phyloP scores from a whole-genome alignment of 495 filamentous ascomycete species.

The Tuber magnatum region DNA sequence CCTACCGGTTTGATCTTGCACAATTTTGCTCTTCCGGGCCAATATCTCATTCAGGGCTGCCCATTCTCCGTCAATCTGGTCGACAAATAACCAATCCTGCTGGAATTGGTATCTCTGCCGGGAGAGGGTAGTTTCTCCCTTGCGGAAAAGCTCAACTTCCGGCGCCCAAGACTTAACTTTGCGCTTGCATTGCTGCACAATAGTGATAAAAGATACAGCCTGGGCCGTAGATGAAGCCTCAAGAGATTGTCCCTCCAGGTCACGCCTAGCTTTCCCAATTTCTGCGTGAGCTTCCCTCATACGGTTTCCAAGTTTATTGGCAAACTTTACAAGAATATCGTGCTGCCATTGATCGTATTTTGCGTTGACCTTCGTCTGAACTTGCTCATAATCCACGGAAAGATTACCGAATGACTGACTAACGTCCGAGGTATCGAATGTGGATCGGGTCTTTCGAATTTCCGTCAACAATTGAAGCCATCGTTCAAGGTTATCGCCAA shows the following conservation, averaged over 20 bases:
- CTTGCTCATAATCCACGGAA: conserved; percentile 93
- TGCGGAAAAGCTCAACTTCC: conserved; percentile 88
- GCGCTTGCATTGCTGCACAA: conserved; percentile 89
- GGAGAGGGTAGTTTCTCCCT: conserved; percentile 81
- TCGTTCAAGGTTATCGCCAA: conserved; percentile 82
- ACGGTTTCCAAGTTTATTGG: conserved; percentile 73
- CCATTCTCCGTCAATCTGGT: conserved; percentile 93
- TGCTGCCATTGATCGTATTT: conserved; percentile 99
- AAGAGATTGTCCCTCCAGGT: conserved; percentile 81
- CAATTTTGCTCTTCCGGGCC: conserved; percentile 79
- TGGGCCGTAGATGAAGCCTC: conserved; percentile 90
- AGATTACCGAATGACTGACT: conserved; percentile 86
- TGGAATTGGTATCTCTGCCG: conserved; percentile 91
- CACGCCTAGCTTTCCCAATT: conserved; percentile 75
- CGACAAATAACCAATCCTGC: conserved; percentile 83
- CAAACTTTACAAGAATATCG: conserved; percentile 89
- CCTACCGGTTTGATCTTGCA: conserved; percentile 71
- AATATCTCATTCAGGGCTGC: conserved; percentile 80
- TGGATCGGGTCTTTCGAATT: conserved; percentile 83
- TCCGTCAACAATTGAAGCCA: conserved; percentile 95
- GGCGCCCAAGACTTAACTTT: conserved; percentile 90
- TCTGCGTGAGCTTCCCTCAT: conserved; percentile 85
- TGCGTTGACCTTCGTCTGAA: conserved; percentile 93
- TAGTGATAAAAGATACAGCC: conserved; percentile 95
- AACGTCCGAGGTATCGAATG: conserved; percentile 92